Evolutionary conservation across 495 filamentous ascomycete species (phyloP), one percentile per base, ranked within the genome.

Genomic region (Stereocaulon alpinum): DNA sequence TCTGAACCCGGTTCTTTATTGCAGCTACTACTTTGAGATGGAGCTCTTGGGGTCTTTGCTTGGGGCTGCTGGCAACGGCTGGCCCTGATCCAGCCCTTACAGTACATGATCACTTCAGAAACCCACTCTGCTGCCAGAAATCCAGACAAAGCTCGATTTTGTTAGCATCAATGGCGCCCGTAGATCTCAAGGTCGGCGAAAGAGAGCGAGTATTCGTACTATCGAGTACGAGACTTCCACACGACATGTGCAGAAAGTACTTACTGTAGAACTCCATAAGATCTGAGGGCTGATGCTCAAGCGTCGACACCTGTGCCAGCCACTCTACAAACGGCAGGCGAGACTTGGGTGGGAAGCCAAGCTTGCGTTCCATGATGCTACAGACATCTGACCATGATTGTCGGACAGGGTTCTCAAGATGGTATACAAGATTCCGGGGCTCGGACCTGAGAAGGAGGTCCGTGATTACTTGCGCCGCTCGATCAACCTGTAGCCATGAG

Each of bases 401-500:
- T 0, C 72, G 66, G 9, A 67, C 56, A 1, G 73, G 72, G 52
- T 74, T 75, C 53, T 75, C 73, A 14, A 75, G 62, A 48, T 75
- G 73, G 20, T 72, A 71, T 15, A 73, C 65, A 14, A 64, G 63
- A 2, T 62, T 41, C 0, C 50, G 51, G 1, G 61, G 53, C 9
- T 53, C 22, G 9, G 58, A 56, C 34, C 58, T 58, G 24, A 74
- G 58, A 9, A 74, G 48, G 9, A 74, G 58, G 32, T 74, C 72
- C 6, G 61, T 47, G 2, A 68, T 37, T 1, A 68, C 62, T n/a
- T 47, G 56, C 32, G 72, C 72, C 0, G 69, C 72, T 10, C 59
- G 56, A 42, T 73, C 72, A 18, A 74, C 71, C 18, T 72, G 71
- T 20, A 74, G 63, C 72, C 72, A 74, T 11, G 72, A 73, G 17